Percentiles rank a stretch among this genome's conserved stretches.
phyloP scores from a whole-genome alignment of 768 basidiomycete species.

The Tulasnella sp. region DNA sequence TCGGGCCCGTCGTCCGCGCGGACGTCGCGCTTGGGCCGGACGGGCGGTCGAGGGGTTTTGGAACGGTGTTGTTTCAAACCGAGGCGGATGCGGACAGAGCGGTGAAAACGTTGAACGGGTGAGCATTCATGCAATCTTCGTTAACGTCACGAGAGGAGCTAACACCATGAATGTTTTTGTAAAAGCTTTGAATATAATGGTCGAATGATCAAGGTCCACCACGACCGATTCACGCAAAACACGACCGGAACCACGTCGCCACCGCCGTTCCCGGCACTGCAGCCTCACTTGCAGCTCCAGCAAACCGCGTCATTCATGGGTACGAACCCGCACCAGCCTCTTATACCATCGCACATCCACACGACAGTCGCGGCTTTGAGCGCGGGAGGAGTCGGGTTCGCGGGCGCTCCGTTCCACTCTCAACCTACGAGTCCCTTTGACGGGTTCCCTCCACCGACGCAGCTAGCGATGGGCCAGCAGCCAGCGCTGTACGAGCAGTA shows the following conservation, averaged over 20 bases:
- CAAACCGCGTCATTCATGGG: not conserved
- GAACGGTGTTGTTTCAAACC: conserved; percentile 95
- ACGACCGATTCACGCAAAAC: conserved; percentile 68
- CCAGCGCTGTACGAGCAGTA: conserved; percentile 26
- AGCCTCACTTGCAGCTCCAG: conserved; percentile 33
- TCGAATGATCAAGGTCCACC: conserved; percentile 81
- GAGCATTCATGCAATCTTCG: conserved; percentile 35
- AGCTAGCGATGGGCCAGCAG: not conserved
- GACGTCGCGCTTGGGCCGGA: conserved; percentile 93
- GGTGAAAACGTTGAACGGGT: conserved; percentile 89
- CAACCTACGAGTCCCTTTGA: conserved; percentile 27
- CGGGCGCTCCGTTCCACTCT: conserved; percentile 1
- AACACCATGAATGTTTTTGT: not conserved
- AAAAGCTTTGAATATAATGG: conserved; percentile 84
- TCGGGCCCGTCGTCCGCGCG: conserved; percentile 91
- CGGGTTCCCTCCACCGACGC: conserved; percentile 14
- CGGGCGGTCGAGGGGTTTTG: conserved; percentile 91
- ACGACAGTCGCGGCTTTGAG: not conserved
- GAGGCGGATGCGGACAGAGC: conserved; percentile 78
- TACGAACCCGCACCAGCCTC: not conserved
- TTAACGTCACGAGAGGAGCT: not conserved
- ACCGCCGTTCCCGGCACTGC: conserved; percentile 34
- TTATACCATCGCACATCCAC: not conserved
- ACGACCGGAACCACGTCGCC: conserved; percentile 30
- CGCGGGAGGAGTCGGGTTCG: not conserved